Percentiles rank a stretch among this genome's conserved stretches.
phyloP scores from a whole-genome alignment of 2,329 filamentous ascomycete species.

The Aspergillus sp. region DNA sequence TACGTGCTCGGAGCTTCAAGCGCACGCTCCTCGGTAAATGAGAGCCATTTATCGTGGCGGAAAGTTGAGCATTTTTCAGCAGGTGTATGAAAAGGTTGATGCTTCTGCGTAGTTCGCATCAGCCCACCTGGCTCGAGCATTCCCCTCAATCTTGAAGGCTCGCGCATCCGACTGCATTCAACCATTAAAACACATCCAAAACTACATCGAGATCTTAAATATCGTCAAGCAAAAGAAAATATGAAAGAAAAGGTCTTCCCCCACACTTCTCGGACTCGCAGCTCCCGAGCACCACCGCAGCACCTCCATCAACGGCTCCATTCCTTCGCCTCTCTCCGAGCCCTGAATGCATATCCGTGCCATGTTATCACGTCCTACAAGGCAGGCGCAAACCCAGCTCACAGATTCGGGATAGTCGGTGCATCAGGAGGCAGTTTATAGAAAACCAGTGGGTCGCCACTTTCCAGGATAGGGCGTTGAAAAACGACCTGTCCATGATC shows the following conservation, averaged over 20 bases:
- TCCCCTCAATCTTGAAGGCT: background rate
- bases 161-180: background rate
- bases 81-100: background rate
- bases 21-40: background rate
- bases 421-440: background rate
- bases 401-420: background rate
- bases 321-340: background rate
- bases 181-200: background rate
- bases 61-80: background rate
- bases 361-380: background rate
- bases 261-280: background rate
- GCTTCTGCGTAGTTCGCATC: background rate
- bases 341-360: background rate
- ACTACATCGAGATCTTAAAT: background rate
- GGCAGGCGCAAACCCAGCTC: background rate
- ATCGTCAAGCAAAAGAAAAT: background rate
- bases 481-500: conserved; percentile 3
- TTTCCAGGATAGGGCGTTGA: background rate
- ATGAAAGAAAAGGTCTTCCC: background rate
- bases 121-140: background rate
- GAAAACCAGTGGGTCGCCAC: background rate
- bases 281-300: background rate
- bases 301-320: background rate
- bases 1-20: background rate
- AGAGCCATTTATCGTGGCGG: background rate